phyloP scores from a whole-genome alignment of 2,329 filamentous ascomycete genomes.

The Colletotrichum nymphaeae region DNA sequence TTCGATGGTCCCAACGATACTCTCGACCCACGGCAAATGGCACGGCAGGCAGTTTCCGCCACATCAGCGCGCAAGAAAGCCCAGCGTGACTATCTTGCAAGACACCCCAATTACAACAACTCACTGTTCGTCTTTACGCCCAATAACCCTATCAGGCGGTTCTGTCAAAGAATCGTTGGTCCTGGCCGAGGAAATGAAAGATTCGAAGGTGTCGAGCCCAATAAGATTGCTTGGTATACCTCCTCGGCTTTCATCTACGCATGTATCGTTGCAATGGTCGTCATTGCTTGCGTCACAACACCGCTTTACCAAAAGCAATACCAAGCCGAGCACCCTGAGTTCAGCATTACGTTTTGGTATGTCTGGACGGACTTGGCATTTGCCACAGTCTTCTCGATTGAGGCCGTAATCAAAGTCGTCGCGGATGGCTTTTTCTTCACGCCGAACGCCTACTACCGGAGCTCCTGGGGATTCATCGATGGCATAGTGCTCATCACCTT shows the following conservation, averaged over 20 bases:
- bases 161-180: conserved; percentile 91
- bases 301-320: conserved; percentile 94
- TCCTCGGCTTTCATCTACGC: conserved; percentile 96
- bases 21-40: conserved; percentile 87
- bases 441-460: conserved; percentile 95
- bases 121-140: conserved; percentile 89
- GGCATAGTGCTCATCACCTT: conserved; percentile 90
- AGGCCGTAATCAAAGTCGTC: conserved; percentile 91
- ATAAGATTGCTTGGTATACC: conserved; percentile 89
- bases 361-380: conserved; percentile 94
- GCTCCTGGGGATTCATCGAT: conserved; percentile 97
- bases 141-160: conserved; percentile 78
- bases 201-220: conserved; percentile 89
- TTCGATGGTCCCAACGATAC: conserved; percentile 81
- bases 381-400: conserved; percentile 84
- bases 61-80: conserved; percentile 85
- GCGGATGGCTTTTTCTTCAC: conserved; percentile 97
- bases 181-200: conserved; percentile 88
- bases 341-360: conserved; percentile 85
- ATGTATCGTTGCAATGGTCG: conserved; percentile 96
- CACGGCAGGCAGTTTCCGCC: conserved; percentile 87
- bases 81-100: conserved; percentile 89
- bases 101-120: conserved; percentile 92
- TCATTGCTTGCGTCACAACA: conserved; percentile 93
- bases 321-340: conserved; percentile 68